Percentiles rank a stretch among this genome's conserved stretches.
Conservation (phyloP, 2,329 filamentous ascomycete species). For the Macrophomina pseudophaseolina region DNA sequence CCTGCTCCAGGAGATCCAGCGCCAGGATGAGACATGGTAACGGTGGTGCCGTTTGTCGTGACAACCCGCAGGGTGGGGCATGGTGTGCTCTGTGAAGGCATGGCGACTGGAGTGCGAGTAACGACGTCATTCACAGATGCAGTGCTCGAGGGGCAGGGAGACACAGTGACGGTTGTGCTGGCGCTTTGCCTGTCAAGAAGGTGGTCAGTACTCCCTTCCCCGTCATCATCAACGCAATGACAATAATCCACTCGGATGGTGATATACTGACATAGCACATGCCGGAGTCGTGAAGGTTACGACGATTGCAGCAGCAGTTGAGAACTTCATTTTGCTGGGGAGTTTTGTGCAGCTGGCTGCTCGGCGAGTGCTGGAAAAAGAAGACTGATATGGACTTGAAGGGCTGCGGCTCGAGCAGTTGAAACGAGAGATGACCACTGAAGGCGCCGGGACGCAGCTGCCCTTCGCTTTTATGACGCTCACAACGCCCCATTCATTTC, state of each 20-base stretch:
- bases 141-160: slow-evolving; percentile 1
- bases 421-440: background rate
- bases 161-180: slow-evolving; percentile 10
- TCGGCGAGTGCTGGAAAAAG: background rate
- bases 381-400: no score
- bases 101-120: slow-evolving; percentile 7
- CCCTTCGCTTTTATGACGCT: background rate
- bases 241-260: no score
- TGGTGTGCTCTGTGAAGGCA: slow-evolving; percentile 1
- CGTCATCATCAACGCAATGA: no score
- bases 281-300: background rate
- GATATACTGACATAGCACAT: slow-evolving; percentile 4
- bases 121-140: slow-evolving; percentile 10
- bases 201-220: no score
- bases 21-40: slow-evolving; percentile 11
- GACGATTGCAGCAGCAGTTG: background rate
- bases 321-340: slow-evolving; percentile 10
- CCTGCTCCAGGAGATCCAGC: background rate
- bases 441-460: background rate
- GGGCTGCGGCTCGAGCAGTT: background rate
- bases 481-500: background rate
- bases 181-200: background rate
- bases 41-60: slow-evolving; percentile 18
- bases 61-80: slow-evolving; percentile 16
- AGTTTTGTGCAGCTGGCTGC: background rate